Conservation (phyloP, 106 monocot species). For the Acanthochlamys bracteata region DNA sequence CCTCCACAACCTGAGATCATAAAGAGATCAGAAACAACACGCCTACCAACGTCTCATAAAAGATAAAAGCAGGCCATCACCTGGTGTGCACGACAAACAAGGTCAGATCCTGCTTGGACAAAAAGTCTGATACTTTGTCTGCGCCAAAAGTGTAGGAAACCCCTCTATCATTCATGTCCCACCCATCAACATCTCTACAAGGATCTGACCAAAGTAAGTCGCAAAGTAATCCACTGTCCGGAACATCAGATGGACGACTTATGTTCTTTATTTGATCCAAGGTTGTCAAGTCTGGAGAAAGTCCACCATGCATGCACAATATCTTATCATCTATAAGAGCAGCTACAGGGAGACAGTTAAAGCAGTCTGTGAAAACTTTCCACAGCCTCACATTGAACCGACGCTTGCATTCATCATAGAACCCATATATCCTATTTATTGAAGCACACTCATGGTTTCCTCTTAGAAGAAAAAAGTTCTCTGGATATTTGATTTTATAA, state of each 20-base stretch:
- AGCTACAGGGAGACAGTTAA: conserved; percentile 45
- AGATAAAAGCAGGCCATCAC: background rate
- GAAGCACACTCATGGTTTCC: conserved; percentile 52
- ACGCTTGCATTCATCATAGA: conserved; percentile 50
- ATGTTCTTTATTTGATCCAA: conserved; percentile 37
- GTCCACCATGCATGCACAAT: conserved; percentile 44
- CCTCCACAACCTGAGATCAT: conserved; percentile 38
- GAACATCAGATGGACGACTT: conserved; percentile 38
- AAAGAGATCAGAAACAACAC: background rate
- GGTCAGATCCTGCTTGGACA: conserved; percentile 36
- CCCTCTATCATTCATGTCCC: conserved; percentile 52
- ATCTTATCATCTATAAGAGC: conserved; percentile 50
- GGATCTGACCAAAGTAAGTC: conserved; percentile 50
- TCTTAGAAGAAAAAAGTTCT: conserved; percentile 41
- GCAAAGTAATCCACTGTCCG: conserved; percentile 43
- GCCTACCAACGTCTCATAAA: background rate
- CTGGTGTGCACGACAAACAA: conserved; percentile 46
- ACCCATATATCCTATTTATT: conserved; percentile 47
- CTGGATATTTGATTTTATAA: conserved; percentile 45
- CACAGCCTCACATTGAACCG: conserved; percentile 45
- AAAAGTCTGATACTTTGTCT: conserved; percentile 33
- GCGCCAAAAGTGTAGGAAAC: conserved; percentile 47
- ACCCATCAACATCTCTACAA: conserved; percentile 35
- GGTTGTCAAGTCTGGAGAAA: conserved; percentile 32
- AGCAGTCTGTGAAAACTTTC: conserved; percentile 44